phyloP scores from a whole-genome alignment of 257 asterid species.

The Mitragyna speciosa region DNA sequence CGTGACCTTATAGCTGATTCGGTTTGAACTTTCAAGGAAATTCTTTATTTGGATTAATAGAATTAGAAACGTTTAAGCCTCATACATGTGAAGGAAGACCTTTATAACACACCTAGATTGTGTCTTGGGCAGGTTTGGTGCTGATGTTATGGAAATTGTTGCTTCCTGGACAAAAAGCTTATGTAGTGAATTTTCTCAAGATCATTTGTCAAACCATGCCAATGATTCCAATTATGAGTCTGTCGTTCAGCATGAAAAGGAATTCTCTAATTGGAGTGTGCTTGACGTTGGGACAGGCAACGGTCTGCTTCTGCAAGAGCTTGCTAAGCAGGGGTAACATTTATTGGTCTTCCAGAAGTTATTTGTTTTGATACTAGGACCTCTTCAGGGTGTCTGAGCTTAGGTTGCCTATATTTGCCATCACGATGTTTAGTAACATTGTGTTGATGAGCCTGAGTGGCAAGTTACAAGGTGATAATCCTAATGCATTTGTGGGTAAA shows the following conservation, averaged over 20 bases:
- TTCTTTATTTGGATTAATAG: not conserved
- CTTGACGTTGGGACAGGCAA: slow-evolving; percentile 99
- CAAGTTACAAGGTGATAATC: not conserved
- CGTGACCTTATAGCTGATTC: not conserved
- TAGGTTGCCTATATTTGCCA: not conserved
- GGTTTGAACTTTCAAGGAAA: not conserved
- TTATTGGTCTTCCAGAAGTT: slow-evolving; percentile 22
- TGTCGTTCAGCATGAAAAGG: slow-evolving; percentile 55
- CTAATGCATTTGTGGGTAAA: not conserved
- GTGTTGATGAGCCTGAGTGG: not conserved
- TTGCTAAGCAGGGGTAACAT: slow-evolving; percentile 84
- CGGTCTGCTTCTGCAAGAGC: slow-evolving; percentile 94
- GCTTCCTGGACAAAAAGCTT: slow-evolving; percentile 82
- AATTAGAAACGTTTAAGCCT: not conserved
- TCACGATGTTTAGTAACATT: not conserved
- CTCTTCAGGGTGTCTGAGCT: not conserved
- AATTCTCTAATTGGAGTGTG: slow-evolving; percentile 72
- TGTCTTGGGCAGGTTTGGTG: slow-evolving; percentile 72
- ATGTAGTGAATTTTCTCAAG: slow-evolving; percentile 68
- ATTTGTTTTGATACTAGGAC: not conserved
- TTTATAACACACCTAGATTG: not conserved
- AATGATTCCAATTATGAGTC: slow-evolving; percentile 47
- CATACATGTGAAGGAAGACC: not conserved
- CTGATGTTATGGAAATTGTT: slow-evolving; percentile 90
- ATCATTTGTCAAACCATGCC: slow-evolving; percentile 59